These are phyloP conservation scores for Mucor piriformis DNA, from an alignment of 371 early-diverging fungal genomes.

Conservation along the genomic window DNA sequence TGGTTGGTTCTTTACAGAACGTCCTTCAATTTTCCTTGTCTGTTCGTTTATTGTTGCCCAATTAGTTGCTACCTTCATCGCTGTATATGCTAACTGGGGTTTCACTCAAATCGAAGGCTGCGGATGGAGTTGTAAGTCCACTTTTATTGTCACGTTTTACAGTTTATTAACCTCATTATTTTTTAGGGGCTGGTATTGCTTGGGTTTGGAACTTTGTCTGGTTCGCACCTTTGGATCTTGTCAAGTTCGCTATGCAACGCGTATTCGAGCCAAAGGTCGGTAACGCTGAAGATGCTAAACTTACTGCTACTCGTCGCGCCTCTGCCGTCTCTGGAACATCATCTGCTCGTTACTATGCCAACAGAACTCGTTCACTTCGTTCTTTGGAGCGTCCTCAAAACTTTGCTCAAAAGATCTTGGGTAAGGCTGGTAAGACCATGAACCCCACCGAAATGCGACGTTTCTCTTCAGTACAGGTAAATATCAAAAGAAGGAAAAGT, in stretches of 20 bases:
- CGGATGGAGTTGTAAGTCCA: constrained; percentile 2
- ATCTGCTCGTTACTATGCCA: constrained; percentile 39
- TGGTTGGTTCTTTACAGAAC: constrained; percentile 55
- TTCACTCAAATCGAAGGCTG: constrained; percentile 57
- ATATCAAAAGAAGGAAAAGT: not conserved
- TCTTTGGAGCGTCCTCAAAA: constrained; percentile 36
- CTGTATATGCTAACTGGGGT: constrained; percentile 65
- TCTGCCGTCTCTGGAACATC: constrained; percentile 32
- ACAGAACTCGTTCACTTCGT: constrained; percentile 31
- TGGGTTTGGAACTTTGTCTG: constrained; percentile 80
- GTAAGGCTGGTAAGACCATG: constrained; percentile 22
- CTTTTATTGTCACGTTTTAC: too few relatives aligned
- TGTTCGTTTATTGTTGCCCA: constrained; percentile 59
- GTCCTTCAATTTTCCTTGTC: constrained; percentile 50
- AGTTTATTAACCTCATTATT: too few relatives aligned
- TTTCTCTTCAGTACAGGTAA: constrained; percentile 46
- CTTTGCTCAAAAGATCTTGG: constrained; percentile 32
- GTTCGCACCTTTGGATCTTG: constrained; percentile 70
- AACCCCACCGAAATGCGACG: constrained; percentile 51
- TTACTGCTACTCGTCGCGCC: constrained; percentile 25
- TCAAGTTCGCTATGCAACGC: constrained; percentile 71
- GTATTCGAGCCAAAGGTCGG: constrained; percentile 46
- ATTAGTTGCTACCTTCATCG: constrained; percentile 58
- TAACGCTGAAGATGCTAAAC: constrained; percentile 9
- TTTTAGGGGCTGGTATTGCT: constrained; percentile 53